Evolutionary conservation across 106 monocot genomes (phyloP), one percentile per base, ranked within the genome.

Genomic region (Narthecium ossifragum): DNA sequence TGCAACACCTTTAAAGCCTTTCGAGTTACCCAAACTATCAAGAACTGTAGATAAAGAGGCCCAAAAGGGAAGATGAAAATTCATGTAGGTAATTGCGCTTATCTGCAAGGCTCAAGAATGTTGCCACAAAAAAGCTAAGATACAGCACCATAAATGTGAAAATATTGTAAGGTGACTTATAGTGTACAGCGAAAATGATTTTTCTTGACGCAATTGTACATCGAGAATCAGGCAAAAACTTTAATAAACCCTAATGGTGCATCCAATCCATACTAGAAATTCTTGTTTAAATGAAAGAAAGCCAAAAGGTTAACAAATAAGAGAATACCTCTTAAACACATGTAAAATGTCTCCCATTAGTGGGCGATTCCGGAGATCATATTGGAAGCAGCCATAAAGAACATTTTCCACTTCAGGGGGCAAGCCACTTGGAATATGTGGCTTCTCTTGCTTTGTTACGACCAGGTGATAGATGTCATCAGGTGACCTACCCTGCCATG

Each of bases 331-430:
- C 45, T 82, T 53, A 65, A 93, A 79, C 21, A 62, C 85, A 62
- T 59, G 65, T 10, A 93, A 39, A 59, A 93, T 75, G 55, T 93
- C 79, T 26, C 31, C 32, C 71, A 94, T 85, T 26, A 61, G 59
- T 57, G 94, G 94, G 11, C 94, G 94, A 73, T 82, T 63, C 33
- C 89, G 53, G 14, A 83, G 68, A 61, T 94, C 94, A 80, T 89
- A 83, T 41, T 90, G 70, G 31, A 94, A 94, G 60, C 94, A 94
- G 25, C 90, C 90, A 59, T 47, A 52, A 51, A 94, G 79, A 60
- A 86, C 62, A 78, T 75, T 63, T 72, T 89, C 83, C 15, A 94
- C 9, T 15, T 63, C 36, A 61, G 72, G 67, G 60, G 89, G 89
- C 64, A 94, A 66, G 2, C 80, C 83, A 67, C 26, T 65, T 34